Conservation (phyloP, 2,329 filamentous ascomycete species). For the Paradendryphiella salina region DNA sequence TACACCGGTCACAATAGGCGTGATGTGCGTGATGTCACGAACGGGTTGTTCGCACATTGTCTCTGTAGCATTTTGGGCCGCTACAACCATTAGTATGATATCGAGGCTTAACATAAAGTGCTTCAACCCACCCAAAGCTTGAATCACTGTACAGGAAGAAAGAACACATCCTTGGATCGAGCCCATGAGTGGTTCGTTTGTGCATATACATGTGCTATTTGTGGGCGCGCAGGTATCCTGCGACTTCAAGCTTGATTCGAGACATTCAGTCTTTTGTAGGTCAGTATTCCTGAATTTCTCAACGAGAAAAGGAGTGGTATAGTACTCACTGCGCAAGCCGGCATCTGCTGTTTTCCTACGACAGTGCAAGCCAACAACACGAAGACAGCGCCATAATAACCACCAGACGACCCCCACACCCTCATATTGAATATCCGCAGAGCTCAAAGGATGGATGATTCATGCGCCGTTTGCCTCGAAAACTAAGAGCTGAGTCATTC, state of each 20-base stretch:
- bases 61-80: constrained; percentile 45
- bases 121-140: constrained; percentile 14
- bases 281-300: not conserved
- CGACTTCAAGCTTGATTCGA: not conserved
- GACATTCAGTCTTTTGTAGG: not conserved
- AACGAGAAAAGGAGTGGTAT: too few relatives aligned
- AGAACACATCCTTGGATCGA: constrained; percentile 14
- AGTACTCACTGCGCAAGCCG: constrained; percentile 8
- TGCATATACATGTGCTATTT: constrained; percentile 17
- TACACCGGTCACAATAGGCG: constrained; percentile 33
- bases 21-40: constrained; percentile 39
- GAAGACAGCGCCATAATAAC: not conserved
- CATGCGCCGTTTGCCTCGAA: too few relatives aligned
- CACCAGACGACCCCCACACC: not conserved
- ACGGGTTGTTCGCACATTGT: constrained; percentile 42
- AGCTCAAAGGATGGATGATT: not conserved
- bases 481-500: too few relatives aligned
- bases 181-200: not conserved
- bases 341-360: constrained; percentile 1
- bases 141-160: constrained; percentile 13
- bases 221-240: constrained; percentile 8
- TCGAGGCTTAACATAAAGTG: not conserved
- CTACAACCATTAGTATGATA: constrained; percentile 14
- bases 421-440: not conserved
- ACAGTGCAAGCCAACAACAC: not conserved